These are phyloP conservation scores for Saturnispora sekii DNA, from an alignment of 805 yeast species.

Conservation along the genomic window DNA sequence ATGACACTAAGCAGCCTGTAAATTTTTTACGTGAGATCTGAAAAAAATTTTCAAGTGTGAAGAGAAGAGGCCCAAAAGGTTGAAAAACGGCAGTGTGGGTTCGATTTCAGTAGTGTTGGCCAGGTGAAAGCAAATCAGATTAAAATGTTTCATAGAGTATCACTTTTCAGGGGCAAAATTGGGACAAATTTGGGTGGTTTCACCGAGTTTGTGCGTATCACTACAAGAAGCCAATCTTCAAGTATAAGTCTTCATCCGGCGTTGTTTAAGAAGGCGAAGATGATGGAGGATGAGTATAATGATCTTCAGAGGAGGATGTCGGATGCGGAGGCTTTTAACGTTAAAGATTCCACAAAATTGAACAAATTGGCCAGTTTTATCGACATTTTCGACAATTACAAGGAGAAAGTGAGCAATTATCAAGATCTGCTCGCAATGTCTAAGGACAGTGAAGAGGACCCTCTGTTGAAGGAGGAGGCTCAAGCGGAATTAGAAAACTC, in stretches of 20 bases:
- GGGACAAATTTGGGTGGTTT: no score
- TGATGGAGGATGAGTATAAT: slow-evolving; percentile 32
- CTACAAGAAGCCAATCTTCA: no score
- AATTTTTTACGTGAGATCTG: no score
- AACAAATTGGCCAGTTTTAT: slow-evolving; percentile 36
- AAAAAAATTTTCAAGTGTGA: no score
- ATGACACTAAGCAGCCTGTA: no score
- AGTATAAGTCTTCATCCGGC: slow-evolving; percentile 34
- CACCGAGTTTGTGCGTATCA: no score
- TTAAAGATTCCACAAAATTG: slow-evolving; percentile 39
- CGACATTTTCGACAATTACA: slow-evolving; percentile 32
- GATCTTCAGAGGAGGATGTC: slow-evolving; percentile 34
- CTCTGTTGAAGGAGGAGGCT: slow-evolving; percentile 50
- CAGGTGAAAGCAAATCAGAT: no score
- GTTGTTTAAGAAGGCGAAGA: slow-evolving; percentile 37
- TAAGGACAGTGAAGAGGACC: slow-evolving; percentile 30
- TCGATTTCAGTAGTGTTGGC: no score
- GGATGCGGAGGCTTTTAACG: slow-evolving; percentile 33
- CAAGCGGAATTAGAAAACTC: slow-evolving; percentile 39
- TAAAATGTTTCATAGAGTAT: no score
- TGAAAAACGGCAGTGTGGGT: no score
- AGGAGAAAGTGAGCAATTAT: slow-evolving; percentile 23
- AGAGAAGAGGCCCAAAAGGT: no score
- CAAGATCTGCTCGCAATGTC: slow-evolving; percentile 27
- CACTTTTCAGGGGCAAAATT: no score